These are phyloP conservation scores for Syzygium aromaticum DNA, from an alignment of 345 rosid species.

Conservation along the genomic window DNA sequence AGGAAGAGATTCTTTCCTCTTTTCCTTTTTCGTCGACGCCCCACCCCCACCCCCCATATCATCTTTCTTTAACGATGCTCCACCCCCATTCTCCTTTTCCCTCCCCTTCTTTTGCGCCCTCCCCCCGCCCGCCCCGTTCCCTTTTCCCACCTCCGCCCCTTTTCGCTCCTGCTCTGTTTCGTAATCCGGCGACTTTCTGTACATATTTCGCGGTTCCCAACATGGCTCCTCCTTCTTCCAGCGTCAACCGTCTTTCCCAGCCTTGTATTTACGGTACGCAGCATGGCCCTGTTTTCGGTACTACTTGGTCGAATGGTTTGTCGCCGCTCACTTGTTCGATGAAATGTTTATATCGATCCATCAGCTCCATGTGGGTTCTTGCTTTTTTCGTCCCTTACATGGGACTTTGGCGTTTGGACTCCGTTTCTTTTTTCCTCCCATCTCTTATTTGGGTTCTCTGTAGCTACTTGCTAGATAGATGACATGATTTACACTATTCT, in stretches of 20 bases:
- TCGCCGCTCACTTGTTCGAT: neutral
- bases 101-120: neutral
- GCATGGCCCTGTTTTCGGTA: neutral
- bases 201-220: neutral
- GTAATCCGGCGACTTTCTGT: constrained; percentile 3
- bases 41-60: neutral
- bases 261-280: constrained; percentile 70
- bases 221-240: constrained; percentile 52
- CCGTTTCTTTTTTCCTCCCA: neutral
- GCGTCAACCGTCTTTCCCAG: constrained; percentile 56
- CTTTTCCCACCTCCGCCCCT: constrained; percentile 2
- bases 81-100: neutral
- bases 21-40: neutral
- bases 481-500: neutral
- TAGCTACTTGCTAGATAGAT: neutral
- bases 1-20: neutral
- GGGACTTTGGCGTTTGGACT: neutral
- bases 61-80: constrained; percentile 4
- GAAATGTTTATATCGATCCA: neutral
- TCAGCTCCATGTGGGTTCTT: neutral
- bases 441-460: neutral
- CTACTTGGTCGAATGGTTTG: neutral
- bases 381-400: neutral
- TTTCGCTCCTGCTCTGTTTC: constrained; percentile 5
- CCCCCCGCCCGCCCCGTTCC: neutral